Evolutionary conservation across 345 rosid species (phyloP), one percentile per base, ranked within the genome.

Genomic region (Euphorbia peplus): DNA sequence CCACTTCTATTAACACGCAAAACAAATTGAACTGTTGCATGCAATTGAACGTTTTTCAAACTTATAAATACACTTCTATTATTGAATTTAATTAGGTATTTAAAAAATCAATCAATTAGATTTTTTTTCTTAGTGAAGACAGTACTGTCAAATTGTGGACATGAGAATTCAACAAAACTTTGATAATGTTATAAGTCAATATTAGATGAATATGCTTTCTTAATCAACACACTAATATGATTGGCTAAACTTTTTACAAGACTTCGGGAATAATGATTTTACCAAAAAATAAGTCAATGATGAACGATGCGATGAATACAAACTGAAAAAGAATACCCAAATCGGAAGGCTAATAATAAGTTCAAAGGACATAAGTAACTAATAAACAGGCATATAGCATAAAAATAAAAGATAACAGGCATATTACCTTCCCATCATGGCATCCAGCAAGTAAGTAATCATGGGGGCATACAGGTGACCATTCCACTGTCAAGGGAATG

Each of bases 391-490:
- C 7, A 66, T 50, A 57, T 39, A 69, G 35, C 29, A 44, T 19
- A 35, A 18, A 76, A 74, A 58, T 67, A 47, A 21, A 25, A 51
- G 18, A 53, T 10, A 29, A 56, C 46, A 61, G 61, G 48, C 7
- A 63, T 4, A 60, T 70, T 85, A 91, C 99, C 80, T 80, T 85
- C 77, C 98, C 98, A 77, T 91, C 98, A 67, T 95, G 98, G 85
- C 98, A 91, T 62, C 99, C 99, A 76, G 82, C 98, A 69, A 91
- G 90, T 59, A 95, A 80, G 78, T 80, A 85, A 74, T 95, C 90
- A 67, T 87, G 84, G 52, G 84, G 86, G 24, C 71, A 75, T 56
- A 75, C 69, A 68, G 85, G 70, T 59, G 96, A 93, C 98, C 98
- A 91, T 80, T 93, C 96, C 73, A 91, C 80, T 59, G 95, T 85